These are phyloP conservation scores for Pythium brachiatum DNA, from an alignment of 352 stramenopile species.

Conservation along the genomic window DNA sequence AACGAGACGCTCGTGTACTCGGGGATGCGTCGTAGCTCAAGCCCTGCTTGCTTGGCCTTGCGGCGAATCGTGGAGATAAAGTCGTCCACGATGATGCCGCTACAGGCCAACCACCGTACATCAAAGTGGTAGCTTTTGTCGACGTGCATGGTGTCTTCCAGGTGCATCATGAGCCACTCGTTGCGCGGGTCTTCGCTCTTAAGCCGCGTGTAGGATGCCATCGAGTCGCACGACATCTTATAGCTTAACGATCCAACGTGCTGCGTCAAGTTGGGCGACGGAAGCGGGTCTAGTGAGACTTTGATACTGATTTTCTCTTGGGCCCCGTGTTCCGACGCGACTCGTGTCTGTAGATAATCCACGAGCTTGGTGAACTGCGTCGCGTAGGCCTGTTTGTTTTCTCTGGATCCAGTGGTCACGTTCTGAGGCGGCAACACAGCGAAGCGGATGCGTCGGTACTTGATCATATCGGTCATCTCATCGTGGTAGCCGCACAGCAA, in stretches of 20 bases:
- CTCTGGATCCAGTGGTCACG: conserved; percentile 4
- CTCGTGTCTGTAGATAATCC: conserved; percentile 60
- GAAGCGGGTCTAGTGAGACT: conserved; percentile 30
- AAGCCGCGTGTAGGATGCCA: conserved; percentile 26
- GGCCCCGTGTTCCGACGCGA: conserved; percentile 47
- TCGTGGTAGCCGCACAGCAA: conserved; percentile 75
- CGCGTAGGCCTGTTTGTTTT: conserved; percentile 33
- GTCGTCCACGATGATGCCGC: conserved; percentile 67
- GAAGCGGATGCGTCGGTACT: conserved; percentile 72
- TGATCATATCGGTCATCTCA: conserved; percentile 68
- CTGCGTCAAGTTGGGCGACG: conserved; percentile 13
- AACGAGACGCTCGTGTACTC: conserved; percentile 72
- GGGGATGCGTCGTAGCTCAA: conserved; percentile 70
- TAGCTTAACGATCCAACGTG: conserved; percentile 29
- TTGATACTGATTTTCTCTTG: conserved; percentile 50
- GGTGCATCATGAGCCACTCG: conserved; percentile 70
- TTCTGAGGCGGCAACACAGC: conserved; percentile 46
- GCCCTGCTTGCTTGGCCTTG: conserved; percentile 58
- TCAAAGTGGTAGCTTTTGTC: conserved; percentile 67
- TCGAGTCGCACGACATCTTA: conserved; percentile 43
- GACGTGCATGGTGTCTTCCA: conserved; percentile 62
- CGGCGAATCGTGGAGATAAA: conserved; percentile 64
- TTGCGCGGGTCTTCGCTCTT: conserved; percentile 52
- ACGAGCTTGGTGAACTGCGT: conserved; percentile 60
- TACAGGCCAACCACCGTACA: conserved; percentile 78